Evolutionary conservation across 352 stramenopile species (phyloP), one percentile per base, ranked within the genome.

Genomic region (Phytopythium vexans): DNA sequence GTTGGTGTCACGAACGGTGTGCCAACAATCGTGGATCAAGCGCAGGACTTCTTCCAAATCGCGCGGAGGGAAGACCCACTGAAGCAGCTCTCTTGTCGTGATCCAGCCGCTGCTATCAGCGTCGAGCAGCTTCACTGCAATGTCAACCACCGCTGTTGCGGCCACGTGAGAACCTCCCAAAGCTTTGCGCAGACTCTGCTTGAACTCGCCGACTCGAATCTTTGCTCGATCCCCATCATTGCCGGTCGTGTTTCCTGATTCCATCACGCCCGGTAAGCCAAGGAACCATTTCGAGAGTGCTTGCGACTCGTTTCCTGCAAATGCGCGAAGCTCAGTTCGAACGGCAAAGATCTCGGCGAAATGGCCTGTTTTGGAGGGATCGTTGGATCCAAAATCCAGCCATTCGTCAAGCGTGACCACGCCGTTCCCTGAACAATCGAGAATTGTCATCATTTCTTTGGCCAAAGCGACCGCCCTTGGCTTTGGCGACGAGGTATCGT

Each of bases 71-170:
- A 76, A 80, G 11, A 74, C 47, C 79, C 82, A 92, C 1, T 33
- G 8, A 6, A 45, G 57, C 4, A 92, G 52, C 44, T 90, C 80
- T 15, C 42, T 53, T 6, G 77, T 83, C 8, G 82, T 87, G 50
- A 92, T 74, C 77, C 77, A 89, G 8, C 75, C 75, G 34, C 82
- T 92, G 9, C 48, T 45, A 48, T 90, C 74, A 6, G 58, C 70
- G 52, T 92, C 77, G 4, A 90, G 58, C 21, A 51, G 60, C n/a
- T 69, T 63, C 4, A 79, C 52, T 0, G 45, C 12, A 39, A 66
- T 33, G 38, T 54, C 38, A 12, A 54, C 16, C 15, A 37, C 48
- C 10, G 37, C 21, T 27, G 21, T 27, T 27, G 21, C 2, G 21
- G 21, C 21, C 21, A 27, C 21, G 21, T 27, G 21, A 27, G 21